Evolutionary conservation across 192 early-diverging fungal genomes (phyloP).

Genomic region (Irineochytrium annulatum): DNA sequence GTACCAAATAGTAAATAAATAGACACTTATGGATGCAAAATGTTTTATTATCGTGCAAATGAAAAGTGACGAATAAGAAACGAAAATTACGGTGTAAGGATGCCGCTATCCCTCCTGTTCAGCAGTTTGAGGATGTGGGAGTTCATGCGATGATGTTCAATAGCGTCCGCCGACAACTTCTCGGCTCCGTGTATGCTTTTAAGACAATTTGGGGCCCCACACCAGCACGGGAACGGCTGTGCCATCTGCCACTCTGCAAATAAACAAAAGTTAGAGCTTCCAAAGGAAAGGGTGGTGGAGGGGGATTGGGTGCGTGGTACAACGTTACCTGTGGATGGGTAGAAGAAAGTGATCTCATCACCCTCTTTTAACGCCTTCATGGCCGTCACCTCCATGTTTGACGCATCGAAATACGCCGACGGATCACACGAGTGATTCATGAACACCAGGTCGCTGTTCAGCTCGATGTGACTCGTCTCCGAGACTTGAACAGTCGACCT

Average conservation of each 20-base stretch:
- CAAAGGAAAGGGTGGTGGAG: neutral
- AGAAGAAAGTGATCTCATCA: constrained; percentile 23
- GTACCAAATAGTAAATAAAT: neutral
- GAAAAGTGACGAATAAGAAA: too few relatives aligned
- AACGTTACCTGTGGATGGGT: constrained; percentile 7
- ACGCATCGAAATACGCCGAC: constrained; percentile 9
- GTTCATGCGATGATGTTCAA: neutral
- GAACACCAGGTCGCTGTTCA: neutral
- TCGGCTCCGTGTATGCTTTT: constrained; percentile 7
- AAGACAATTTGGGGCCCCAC: constrained; percentile 3
- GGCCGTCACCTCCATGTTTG: neutral
- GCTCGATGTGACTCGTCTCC: neutral
- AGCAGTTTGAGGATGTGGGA: neutral
- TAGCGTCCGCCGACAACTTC: neutral
- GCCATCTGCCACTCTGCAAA: constrained; percentile 18
- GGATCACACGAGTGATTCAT: constrained; percentile 25
- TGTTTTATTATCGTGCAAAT: too few relatives aligned
- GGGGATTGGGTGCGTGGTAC: neutral
- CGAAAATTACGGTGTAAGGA: too few relatives aligned
- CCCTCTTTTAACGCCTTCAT: constrained; percentile 8
- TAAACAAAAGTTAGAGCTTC: neutral
- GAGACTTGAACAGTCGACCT: neutral
- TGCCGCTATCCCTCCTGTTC: too few relatives aligned
- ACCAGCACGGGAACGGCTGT: constrained; percentile 23
- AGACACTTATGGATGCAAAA: too few relatives aligned